These are phyloP conservation scores for Aspergillus niger DNA, from an alignment of 2,329 filamentous ascomycete genomes.

Conservation along the genomic window DNA sequence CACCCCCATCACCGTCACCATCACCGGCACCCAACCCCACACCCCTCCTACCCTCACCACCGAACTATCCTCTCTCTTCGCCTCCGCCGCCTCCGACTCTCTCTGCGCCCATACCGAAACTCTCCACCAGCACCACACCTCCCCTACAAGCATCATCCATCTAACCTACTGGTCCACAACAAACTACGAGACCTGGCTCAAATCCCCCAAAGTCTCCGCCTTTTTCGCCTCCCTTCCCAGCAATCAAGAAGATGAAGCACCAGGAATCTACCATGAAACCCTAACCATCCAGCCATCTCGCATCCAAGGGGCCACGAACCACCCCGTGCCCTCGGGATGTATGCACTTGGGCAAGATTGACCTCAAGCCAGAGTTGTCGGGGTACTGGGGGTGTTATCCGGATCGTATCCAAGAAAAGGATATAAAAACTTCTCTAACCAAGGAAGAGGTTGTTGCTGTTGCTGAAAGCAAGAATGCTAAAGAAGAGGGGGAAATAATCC, in stretches of 20 bases:
- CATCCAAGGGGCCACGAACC: constrained; percentile 19
- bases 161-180: constrained; percentile 19
- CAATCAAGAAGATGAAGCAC: background rate
- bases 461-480: background rate
- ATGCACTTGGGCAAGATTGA: constrained; percentile 9
- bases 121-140: constrained; percentile 12
- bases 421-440: background rate
- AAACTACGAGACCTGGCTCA: constrained; percentile 18
- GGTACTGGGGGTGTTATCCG: constrained; percentile 25
- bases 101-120: constrained; percentile 10
- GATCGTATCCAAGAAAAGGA: constrained; percentile 14
- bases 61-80: constrained; percentile 7
- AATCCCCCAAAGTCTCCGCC: constrained; percentile 3
- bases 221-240: constrained; percentile 20
- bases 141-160: constrained; percentile 26
- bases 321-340: constrained; percentile 5
- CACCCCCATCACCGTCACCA: constrained; percentile 11
- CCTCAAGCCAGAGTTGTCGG: constrained; percentile 11
- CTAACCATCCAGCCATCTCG: constrained; percentile 11
- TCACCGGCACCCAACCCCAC: constrained; percentile 19
- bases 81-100: background rate
- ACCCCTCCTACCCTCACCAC: background rate
- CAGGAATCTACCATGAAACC: constrained; percentile 22
- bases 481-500: background rate
- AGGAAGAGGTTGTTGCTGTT: background rate